These are phyloP conservation scores for Aspergillus jensenii DNA, from an alignment of 2,329 filamentous ascomycete genomes.

Conservation along the genomic window DNA sequence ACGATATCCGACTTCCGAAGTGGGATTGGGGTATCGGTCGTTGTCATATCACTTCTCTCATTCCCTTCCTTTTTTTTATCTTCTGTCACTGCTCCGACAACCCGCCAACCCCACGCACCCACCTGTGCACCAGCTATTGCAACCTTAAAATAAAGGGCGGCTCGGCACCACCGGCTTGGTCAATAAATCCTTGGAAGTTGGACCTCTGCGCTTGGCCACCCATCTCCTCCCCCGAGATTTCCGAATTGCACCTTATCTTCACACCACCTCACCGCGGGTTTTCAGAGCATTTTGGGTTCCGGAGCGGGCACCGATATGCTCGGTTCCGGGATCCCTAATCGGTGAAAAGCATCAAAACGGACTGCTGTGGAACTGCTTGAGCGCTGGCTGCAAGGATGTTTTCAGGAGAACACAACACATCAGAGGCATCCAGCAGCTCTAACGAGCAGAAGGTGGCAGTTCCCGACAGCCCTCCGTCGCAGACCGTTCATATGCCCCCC, in stretches of 20 bases:
- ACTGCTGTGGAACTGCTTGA: constrained; percentile 35
- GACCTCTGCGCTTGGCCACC: neutral
- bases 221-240: neutral
- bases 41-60: constrained; percentile 18
- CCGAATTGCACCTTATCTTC: constrained; percentile 4
- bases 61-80: constrained; percentile 17
- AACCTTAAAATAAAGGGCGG: constrained; percentile 26
- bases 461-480: constrained; percentile 23
- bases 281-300: constrained; percentile 33
- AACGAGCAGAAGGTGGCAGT: constrained; percentile 28
- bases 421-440: constrained; percentile 32
- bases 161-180: constrained; percentile 29
- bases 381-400: constrained; percentile 44
- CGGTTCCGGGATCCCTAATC: constrained; percentile 41
- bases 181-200: constrained; percentile 5
- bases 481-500: constrained; percentile 26
- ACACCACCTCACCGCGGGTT: constrained; percentile 11
- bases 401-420: constrained; percentile 44
- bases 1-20: constrained; percentile 2
- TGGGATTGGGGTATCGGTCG: constrained; percentile 26
- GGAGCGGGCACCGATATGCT: constrained; percentile 43
- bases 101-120: constrained; percentile 25
- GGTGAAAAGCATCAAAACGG: constrained; percentile 36
- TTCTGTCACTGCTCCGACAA: constrained; percentile 27
- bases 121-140: constrained; percentile 31